phyloP scores from a whole-genome alignment of 192 early-diverging fungal genomes.

The Coemansia aciculifera region DNA sequence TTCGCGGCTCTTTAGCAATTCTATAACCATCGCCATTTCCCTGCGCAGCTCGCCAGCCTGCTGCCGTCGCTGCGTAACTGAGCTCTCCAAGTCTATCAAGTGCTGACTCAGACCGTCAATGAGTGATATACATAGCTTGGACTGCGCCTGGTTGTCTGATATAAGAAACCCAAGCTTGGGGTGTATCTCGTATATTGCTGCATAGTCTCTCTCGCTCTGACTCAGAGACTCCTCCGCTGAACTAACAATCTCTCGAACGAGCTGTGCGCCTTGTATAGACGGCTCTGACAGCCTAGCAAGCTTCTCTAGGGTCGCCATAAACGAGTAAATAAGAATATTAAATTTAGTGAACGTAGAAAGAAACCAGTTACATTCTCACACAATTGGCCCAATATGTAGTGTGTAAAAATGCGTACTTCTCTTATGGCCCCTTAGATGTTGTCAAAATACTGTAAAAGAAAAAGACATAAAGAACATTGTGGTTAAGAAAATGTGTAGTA shows the following conservation, averaged over 20 bases:
- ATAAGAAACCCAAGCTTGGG: constrained; percentile 48
- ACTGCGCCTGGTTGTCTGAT: constrained; percentile 38
- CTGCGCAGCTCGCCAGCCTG: constrained; percentile 31
- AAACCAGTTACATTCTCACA: background rate
- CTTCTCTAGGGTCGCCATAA: constrained; percentile 49
- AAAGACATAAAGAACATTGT: background rate
- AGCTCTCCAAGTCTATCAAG: constrained; percentile 25
- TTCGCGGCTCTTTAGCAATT: constrained; percentile 46
- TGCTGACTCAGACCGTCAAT: constrained; percentile 25
- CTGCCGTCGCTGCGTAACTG: constrained; percentile 17
- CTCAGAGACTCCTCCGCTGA: constrained; percentile 24
- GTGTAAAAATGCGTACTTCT: background rate
- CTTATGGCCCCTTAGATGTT: background rate
- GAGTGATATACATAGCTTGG: constrained; percentile 27
- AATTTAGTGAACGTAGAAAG: background rate
- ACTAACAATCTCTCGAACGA: constrained; percentile 20
- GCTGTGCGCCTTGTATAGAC: constrained; percentile 47
- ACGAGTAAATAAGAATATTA: background rate
- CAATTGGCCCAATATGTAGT: background rate
- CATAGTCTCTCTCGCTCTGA: constrained; percentile 35
- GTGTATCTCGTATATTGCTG: constrained; percentile 37
- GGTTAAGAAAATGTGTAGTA: background rate
- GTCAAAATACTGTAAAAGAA: too few relatives aligned
- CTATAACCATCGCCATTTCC: constrained; percentile 50
- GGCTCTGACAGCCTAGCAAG: constrained; percentile 52